These are phyloP conservation scores for Lachnellula occidentalis DNA, from an alignment of 2,329 filamentous ascomycete genomes.

Conservation along the genomic window DNA sequence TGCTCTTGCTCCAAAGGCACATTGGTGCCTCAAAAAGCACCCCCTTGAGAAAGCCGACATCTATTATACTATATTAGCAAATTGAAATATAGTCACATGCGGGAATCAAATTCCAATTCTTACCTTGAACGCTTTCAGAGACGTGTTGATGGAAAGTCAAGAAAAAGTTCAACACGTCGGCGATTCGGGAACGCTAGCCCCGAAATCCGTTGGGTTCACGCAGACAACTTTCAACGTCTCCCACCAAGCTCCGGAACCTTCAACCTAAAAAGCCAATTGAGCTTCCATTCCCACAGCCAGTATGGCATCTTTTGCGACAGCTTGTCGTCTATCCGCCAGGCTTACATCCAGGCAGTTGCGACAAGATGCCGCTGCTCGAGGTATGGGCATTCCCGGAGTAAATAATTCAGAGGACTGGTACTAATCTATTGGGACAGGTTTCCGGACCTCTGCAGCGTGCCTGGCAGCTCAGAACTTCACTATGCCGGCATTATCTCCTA, in stretches of 20 bases:
- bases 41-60: conserved; percentile 36
- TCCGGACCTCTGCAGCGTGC: conserved; percentile 55
- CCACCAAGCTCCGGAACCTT: conserved; percentile 11
- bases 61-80: conserved; percentile 5
- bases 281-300: conserved; percentile 26
- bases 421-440: conserved; percentile 42
- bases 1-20: conserved; percentile 12
- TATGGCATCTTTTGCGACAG: conserved; percentile 64
- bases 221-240: conserved; percentile 12
- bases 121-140: conserved; percentile 15
- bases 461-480: conserved; percentile 80
- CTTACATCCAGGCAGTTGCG: conserved; percentile 49
- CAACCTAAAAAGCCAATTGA: conserved; percentile 26
- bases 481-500: conserved; percentile 87
- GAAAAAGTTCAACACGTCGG: conserved; percentile 17
- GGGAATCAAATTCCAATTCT: conserved; percentile 1
- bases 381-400: conserved; percentile 38
- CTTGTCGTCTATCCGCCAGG: conserved; percentile 58
- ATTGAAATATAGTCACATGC: not conserved
- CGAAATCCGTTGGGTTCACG: conserved; percentile 20
- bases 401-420: conserved; percentile 7
- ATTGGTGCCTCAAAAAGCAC: conserved; percentile 21
- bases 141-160: not conserved
- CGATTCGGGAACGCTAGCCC: conserved; percentile 16
- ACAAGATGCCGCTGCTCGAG: conserved; percentile 50